phyloP scores from a whole-genome alignment of 192 early-diverging fungal genomes.

The Umbelopsis ramanniana region DNA sequence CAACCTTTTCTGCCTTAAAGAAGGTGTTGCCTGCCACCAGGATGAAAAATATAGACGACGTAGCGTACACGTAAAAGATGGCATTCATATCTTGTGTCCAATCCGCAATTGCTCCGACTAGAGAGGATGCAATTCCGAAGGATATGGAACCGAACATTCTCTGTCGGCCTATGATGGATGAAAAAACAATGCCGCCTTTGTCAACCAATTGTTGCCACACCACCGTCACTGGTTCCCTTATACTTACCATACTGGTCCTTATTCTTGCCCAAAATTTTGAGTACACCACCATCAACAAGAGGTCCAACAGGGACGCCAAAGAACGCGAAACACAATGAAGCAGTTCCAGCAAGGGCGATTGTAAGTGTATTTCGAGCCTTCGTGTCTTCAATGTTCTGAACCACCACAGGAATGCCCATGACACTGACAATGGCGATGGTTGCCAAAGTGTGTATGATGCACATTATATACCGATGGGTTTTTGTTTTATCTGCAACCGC shows the following conservation, averaged over 20 bases:
- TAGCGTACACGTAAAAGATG: conserved; percentile 47
- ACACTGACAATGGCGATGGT: conserved; percentile 45
- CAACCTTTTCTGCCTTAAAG: conserved; percentile 38
- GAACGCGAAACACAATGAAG: conserved; percentile 49
- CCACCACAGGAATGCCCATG: conserved; percentile 42
- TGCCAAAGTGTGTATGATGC: conserved; percentile 43
- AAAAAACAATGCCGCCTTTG: too few relatives aligned
- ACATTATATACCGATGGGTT: conserved; percentile 46
- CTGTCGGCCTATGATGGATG: conserved; percentile 35
- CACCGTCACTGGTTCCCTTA: neutral
- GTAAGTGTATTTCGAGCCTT: conserved; percentile 26
- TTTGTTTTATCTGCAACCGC: conserved; percentile 48
- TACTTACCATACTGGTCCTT: conserved; percentile 49
- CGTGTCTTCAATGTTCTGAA: conserved; percentile 29
- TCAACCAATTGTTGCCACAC: neutral
- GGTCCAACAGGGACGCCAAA: conserved; percentile 51
- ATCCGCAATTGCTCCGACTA: conserved; percentile 41
- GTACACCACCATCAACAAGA: conserved; percentile 50
- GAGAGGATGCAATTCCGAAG: conserved; percentile 41
- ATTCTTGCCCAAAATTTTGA: conserved; percentile 48
- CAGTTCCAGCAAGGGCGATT: conserved; percentile 35
- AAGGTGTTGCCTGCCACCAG: conserved; percentile 33
- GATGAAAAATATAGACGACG: conserved; percentile 43
- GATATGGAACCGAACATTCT: conserved; percentile 51
- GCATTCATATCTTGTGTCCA: conserved; percentile 46